Percentiles rank a stretch among this genome's conserved stretches.
Evolutionary conservation across 2,329 filamentous ascomycete genomes (phyloP).

Genomic region (Talaromyces pinophilus): DNA sequence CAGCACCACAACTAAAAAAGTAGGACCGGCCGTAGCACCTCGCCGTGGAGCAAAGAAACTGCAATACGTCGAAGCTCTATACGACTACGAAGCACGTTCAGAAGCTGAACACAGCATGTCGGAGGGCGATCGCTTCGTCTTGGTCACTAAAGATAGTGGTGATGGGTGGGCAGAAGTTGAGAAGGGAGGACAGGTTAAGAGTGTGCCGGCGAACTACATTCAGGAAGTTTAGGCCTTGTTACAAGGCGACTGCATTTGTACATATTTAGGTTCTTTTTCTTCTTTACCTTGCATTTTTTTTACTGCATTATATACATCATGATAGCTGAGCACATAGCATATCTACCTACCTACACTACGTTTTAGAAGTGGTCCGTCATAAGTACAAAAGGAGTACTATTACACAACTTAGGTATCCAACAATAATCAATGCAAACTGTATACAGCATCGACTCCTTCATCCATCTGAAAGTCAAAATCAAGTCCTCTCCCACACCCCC

Average conservation of each 20-base stretch:
- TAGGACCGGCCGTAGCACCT: conserved; percentile 88
- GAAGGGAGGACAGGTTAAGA: conserved; percentile 79
- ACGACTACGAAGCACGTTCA: conserved; percentile 84
- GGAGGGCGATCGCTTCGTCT: conserved; percentile 87
- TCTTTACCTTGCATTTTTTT: conserved; percentile 26
- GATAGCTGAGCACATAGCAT: not conserved
- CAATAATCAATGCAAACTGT: not conserved
- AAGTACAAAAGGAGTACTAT: not conserved
- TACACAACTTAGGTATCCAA: not conserved
- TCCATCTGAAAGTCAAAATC: not conserved
- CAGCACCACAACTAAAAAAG: conserved; percentile 68
- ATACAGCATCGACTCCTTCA: not conserved
- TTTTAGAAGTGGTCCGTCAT: not conserved
- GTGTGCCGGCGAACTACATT: conserved; percentile 92
- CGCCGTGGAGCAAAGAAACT: conserved; percentile 89
- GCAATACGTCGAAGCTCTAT: conserved; percentile 88
- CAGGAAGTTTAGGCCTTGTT: conserved; percentile 60
- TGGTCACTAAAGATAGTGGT: conserved; percentile 82
- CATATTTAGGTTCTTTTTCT: conserved; percentile 21
- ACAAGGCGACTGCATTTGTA: not conserved
- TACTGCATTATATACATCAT: not conserved
- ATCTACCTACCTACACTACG: conserved; percentile 6
- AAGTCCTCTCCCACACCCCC: conserved; percentile 47
- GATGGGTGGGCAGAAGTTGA: conserved; percentile 98
- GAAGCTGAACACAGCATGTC: conserved; percentile 86